Evolutionary conservation across 257 asterid species (phyloP), one percentile per base, ranked within the genome.

Genomic region (Salvia hispanica): DNA sequence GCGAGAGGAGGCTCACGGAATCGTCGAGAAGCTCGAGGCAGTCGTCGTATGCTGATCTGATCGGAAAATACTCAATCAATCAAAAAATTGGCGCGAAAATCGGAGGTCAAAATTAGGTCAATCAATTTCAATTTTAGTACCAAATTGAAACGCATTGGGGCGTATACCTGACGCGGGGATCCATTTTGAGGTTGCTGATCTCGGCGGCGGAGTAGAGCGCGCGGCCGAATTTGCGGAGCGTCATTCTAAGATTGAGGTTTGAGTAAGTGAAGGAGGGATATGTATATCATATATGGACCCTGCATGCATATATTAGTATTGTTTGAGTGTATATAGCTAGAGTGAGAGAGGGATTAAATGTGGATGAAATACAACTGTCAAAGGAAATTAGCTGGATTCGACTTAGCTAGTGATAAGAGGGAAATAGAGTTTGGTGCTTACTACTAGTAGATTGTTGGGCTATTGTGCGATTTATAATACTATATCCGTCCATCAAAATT

Each of bases 1-100:
- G 81, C 0, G 85, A 72, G 55, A 94, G 88, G 31, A 86, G 92
- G 72, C 80, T 83, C 0, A 94, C 92, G 5, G 99, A 88, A 51
- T 88, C 91, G 0, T 78, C 95, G 10, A 94, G 78, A 7, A 94
- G 89, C 82, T 94, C 99, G 11, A 94, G 74, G 71, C 99, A 94
- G 60, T 84, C 97, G 7, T 83, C 88, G 69, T 83, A 88, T 2
- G 99, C 99, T 4, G 97, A 86, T 76, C 88, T 83, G 74, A 66
- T 6, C 4, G 9, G 13, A 0, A 62, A 42, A 44, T 28, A 28
- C 9, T 25, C 25, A 21, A 53, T 11, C 2, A 1, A 61, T 61
- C 11, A 4, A 61, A 25, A 10, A 5, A 37, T 53, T 54, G 12
- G 67, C 67, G 25, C 21, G 53, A 4, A 3, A 2, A 18, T 53